A percentile compares a stretch with the other conserved stretches of the same genome.
These are phyloP conservation scores for Hygrocybe coccinea DNA, from an alignment of 768 basidiomycete species.

Conservation along the genomic window DNA sequence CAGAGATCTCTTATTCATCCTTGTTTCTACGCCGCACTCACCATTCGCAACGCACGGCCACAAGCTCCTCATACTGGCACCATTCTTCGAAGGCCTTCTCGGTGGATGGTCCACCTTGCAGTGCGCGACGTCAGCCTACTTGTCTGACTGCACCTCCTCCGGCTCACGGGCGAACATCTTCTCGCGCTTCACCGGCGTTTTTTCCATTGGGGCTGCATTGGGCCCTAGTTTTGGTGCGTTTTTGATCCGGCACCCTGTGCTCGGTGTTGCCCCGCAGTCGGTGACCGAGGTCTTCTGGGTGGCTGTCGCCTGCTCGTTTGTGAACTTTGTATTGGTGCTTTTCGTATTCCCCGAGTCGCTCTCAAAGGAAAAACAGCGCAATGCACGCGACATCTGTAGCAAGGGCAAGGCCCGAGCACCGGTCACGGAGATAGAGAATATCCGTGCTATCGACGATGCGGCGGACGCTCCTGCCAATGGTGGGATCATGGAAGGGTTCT, in stretches of 20 bases:
- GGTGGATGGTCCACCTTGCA: slow-evolving; percentile 81
- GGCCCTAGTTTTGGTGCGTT: slow-evolving; percentile 74
- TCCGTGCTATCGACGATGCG: slow-evolving; percentile 18
- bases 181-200: slow-evolving; percentile 71
- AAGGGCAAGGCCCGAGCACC: slow-evolving; percentile 28
- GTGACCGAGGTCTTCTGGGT: slow-evolving; percentile 49
- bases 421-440: slow-evolving; percentile 14
- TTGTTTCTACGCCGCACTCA: slow-evolving; percentile 68
- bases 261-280: slow-evolving; percentile 11
- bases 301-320: slow-evolving; percentile 39
- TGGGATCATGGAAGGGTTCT: slow-evolving; percentile 35
- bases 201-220: slow-evolving; percentile 68
- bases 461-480: slow-evolving; percentile 7
- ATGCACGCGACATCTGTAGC: slow-evolving; percentile 25
- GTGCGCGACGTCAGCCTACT: slow-evolving; percentile 73
- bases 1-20: slow-evolving; percentile 81
- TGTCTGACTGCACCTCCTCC: slow-evolving; percentile 80
- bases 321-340: slow-evolving; percentile 57
- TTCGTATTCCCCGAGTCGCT: slow-evolving; percentile 70
- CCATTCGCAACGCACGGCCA: slow-evolving; percentile 63
- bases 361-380: slow-evolving; percentile 37
- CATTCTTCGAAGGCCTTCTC: slow-evolving; percentile 74
- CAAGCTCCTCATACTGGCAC: slow-evolving; percentile 71
- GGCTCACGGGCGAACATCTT: slow-evolving; percentile 73
- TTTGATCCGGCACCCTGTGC: slow-evolving; percentile 36